Evolutionary conservation across 345 rosid species (phyloP).

Genomic region (Hibiscus tridactylites): DNA sequence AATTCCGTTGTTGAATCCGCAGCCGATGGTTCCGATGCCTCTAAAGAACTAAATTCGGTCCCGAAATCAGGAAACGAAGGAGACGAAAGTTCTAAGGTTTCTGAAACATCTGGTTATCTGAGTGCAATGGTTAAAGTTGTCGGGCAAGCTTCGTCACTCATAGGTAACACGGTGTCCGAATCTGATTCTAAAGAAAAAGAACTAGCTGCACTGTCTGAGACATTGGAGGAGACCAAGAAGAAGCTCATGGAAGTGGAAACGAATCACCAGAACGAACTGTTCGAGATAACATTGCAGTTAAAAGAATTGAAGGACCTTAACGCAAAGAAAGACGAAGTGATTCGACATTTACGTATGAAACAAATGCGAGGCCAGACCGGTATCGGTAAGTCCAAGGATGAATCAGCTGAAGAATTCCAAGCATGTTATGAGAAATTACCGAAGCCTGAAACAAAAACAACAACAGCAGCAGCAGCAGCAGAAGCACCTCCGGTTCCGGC

Average conservation of each 20-base stretch:
- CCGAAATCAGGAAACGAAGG: not conserved
- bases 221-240: slow-evolving; percentile 73
- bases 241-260: slow-evolving; percentile 38
- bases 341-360: slow-evolving; percentile 45
- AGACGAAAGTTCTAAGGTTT: slow-evolving; percentile 2
- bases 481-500: not conserved
- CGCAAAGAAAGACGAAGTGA: slow-evolving; percentile 68
- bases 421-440: slow-evolving; percentile 13
- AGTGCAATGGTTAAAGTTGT: slow-evolving; percentile 6
- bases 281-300: slow-evolving; percentile 26
- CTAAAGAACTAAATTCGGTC: slow-evolving; percentile 6
- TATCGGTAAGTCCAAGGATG: slow-evolving; percentile 24
- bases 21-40: not conserved
- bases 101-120: slow-evolving; percentile 1
- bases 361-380: slow-evolving; percentile 50
- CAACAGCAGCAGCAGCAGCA: too few species aligned
- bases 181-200: slow-evolving; percentile 17
- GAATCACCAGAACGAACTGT: slow-evolving; percentile 26
- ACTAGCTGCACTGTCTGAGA: slow-evolving; percentile 60
- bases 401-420: not conserved
- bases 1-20: not conserved
- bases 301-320: slow-evolving; percentile 44
- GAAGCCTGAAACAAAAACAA: slow-evolving; percentile 7
- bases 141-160: slow-evolving; percentile 6
- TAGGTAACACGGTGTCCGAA: not conserved